A percentile compares a stretch with the other conserved stretches of the same genome.
Conservation (phyloP, 2,329 filamentous ascomycete genomes). For the Fusarium drepaniforme region DNA sequence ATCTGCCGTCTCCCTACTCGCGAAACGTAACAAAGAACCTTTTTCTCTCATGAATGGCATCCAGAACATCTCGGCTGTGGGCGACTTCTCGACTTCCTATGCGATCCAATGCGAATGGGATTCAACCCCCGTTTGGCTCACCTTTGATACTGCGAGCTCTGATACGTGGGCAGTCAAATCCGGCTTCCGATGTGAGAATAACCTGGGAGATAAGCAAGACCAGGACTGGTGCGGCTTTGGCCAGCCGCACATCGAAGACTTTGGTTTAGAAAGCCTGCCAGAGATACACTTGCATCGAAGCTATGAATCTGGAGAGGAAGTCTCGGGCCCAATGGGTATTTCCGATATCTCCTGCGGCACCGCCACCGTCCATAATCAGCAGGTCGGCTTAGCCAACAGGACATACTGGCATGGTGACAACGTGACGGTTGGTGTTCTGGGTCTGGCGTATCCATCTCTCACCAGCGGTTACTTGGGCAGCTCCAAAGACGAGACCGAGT, state of each 20-base stretch:
- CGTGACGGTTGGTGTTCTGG: conserved; percentile 63
- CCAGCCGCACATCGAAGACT: conserved; percentile 51
- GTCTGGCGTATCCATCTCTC: conserved; percentile 63
- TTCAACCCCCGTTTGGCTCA: conserved; percentile 52
- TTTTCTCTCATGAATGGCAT: conserved; percentile 33
- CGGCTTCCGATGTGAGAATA: conserved; percentile 57
- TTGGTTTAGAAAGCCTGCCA: conserved; percentile 54
- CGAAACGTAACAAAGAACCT: conserved; percentile 26
- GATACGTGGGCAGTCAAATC: conserved; percentile 62
- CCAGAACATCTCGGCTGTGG: conserved; percentile 55
- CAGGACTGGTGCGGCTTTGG: conserved; percentile 57
- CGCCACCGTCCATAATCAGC: conserved; percentile 58
- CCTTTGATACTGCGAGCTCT: conserved; percentile 64
- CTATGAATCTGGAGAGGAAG: conserved; percentile 63
- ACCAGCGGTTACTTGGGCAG: conserved; percentile 61
- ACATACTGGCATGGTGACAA: conserved; percentile 67
- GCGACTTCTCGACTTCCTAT: conserved; percentile 56
- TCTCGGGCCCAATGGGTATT: conserved; percentile 61
- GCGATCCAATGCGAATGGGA: conserved; percentile 57
- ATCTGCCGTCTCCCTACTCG: conserved; percentile 48
- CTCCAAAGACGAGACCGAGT: conserved; percentile 52
- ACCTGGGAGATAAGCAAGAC: conserved; percentile 46
- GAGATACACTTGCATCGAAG: conserved; percentile 59
- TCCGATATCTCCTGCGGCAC: conserved; percentile 61
- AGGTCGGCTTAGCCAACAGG: conserved; percentile 61